These are phyloP conservation scores for Solanum hybrid DNA, from an alignment of 305 asterid genomes.

Conservation along the genomic window DNA sequence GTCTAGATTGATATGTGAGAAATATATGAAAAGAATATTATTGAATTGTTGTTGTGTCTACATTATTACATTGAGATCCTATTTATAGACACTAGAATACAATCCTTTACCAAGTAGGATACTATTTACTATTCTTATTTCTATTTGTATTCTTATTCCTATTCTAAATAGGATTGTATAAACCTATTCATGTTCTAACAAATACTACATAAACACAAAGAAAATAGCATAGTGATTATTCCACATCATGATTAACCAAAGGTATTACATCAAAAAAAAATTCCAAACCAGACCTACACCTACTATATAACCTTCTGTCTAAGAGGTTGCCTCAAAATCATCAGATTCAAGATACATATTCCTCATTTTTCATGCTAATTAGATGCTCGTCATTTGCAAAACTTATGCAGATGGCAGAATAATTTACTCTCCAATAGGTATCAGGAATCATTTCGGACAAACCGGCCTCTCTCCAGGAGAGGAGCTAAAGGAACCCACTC, in stretches of 20 bases:
- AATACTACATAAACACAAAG: background rate
- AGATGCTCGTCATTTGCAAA: background rate
- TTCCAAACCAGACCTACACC: background rate
- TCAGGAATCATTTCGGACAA: background rate
- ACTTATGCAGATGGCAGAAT: background rate
- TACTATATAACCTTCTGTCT: background rate
- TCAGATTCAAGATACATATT: background rate
- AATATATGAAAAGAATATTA: background rate
- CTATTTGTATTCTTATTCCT: background rate
- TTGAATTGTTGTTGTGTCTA: background rate
- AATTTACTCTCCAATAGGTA: background rate
- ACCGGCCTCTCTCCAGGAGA: background rate
- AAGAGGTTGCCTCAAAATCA: background rate
- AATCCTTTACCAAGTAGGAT: background rate
- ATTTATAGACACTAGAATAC: background rate
- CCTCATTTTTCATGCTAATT: background rate
- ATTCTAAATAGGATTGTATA: background rate
- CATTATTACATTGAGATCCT: background rate
- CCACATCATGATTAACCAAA: background rate
- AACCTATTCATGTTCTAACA: background rate
- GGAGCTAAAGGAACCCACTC: background rate
- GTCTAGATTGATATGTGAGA: background rate
- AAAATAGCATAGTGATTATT: background rate
- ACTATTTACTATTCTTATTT: background rate
- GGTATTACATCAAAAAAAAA: background rate